Percentiles rank a stretch among this genome's conserved stretches.
These are phyloP conservation scores for Arthrobotrys pseudoclavata DNA, from an alignment of 2,329 filamentous ascomycete genomes.

Conservation along the genomic window DNA sequence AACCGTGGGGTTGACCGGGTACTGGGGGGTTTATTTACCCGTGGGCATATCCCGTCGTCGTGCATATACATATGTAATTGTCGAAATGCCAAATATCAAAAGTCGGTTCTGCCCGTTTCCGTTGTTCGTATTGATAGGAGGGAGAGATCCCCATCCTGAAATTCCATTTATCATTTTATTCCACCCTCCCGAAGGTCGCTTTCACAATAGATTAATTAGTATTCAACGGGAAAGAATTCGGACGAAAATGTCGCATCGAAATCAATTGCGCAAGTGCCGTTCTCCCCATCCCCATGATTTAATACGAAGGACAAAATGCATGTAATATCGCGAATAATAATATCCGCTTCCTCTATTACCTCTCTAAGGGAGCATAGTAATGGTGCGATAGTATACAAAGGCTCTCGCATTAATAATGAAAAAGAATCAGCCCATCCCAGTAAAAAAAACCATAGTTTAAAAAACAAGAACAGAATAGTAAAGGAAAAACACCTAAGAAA, in stretches of 20 bases:
- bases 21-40: too few species aligned
- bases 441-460: slow-evolving; percentile 2
- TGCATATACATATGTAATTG: too few species aligned
- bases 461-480: background rate
- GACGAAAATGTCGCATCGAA: too few species aligned
- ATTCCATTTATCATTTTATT: too few species aligned
- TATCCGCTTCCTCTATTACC: background rate
- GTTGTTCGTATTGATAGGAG: too few species aligned
- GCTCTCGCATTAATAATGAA: slow-evolving; percentile 3
- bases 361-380: background rate
- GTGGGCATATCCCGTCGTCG: background rate
- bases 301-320: background rate
- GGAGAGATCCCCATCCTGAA: too few species aligned
- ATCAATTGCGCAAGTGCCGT: background rate
- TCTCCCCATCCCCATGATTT: background rate
- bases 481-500: background rate
- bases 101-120: too few species aligned
- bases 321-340: background rate
- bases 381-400: background rate
- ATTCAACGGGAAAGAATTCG: too few species aligned
- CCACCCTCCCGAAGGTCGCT: too few species aligned
- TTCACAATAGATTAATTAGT: too few species aligned
- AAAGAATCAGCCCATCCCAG: slow-evolving; percentile 1
- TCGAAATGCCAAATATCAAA: too few species aligned
- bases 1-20: too few species aligned